phyloP scores from a whole-genome alignment of 2,329 filamentous ascomycete species.

The Colletotrichum sansevieriae region DNA sequence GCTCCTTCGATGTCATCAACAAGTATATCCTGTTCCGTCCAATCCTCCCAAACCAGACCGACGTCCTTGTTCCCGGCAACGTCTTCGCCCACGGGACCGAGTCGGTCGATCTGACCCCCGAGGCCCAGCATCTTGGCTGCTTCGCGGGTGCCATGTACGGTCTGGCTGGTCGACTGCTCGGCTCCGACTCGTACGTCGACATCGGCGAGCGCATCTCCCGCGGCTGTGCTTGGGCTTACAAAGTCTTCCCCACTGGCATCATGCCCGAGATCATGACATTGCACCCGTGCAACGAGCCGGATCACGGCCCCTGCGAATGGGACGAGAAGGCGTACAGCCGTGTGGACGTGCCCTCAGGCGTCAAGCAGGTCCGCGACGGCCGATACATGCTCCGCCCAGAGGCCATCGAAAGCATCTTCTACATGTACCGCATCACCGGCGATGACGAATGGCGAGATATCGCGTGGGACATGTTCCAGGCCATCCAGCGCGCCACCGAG shows the following conservation, averaged over 20 bases:
- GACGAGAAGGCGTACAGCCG: conserved; percentile 45
- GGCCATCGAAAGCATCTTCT: conserved; percentile 66
- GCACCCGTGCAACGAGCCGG: conserved; percentile 50
- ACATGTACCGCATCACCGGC: conserved; percentile 65
- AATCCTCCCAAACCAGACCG: conserved; percentile 68
- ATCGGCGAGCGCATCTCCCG: conserved; percentile 62
- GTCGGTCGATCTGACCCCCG: conserved; percentile 50
- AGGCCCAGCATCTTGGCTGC: conserved; percentile 71
- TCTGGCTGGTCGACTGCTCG: conserved; percentile 71
- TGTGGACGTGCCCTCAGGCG: conserved; percentile 64
- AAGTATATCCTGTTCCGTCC: conserved; percentile 77
- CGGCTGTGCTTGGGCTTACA: conserved; percentile 69
- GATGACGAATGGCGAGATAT: conserved; percentile 58
- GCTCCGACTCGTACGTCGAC: conserved; percentile 59
- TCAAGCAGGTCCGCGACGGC: conserved; percentile 64
- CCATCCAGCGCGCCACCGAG: conserved; percentile 57
- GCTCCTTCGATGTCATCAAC: conserved; percentile 71
- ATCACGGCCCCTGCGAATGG: conserved; percentile 53
- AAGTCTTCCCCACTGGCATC: conserved; percentile 62
- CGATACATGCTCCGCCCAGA: conserved; percentile 62
- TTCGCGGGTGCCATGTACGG: conserved; percentile 76
- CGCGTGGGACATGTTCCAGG: conserved; percentile 64
- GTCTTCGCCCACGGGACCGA: conserved; percentile 47
- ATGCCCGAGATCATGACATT: conserved; percentile 65
- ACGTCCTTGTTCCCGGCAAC: conserved; percentile 71